phyloP scores from a whole-genome alignment of 306 rosid species.

The Dalbergia cochinchinensis region DNA sequence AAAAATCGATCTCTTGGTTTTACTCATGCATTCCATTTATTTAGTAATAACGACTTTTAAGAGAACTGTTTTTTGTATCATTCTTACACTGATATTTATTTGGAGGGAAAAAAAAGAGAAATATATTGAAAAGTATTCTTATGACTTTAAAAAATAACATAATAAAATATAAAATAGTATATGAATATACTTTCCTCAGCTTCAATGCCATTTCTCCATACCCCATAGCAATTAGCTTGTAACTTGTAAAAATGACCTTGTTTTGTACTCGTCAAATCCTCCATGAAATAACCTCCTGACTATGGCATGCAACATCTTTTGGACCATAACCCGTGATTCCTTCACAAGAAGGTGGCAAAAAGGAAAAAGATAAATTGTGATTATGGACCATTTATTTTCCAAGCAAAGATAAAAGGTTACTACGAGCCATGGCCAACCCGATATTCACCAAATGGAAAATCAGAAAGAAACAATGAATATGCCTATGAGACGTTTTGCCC shows the following conservation, averaged over 20 bases:
- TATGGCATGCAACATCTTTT: not conserved
- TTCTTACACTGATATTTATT: too few relatives aligned
- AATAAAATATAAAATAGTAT: not conserved
- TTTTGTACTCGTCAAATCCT: not conserved
- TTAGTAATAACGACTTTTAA: too few relatives aligned
- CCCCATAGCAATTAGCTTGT: not conserved
- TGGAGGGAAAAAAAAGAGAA: too few relatives aligned
- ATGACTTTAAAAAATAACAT: too few relatives aligned
- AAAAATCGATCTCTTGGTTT: not conserved
- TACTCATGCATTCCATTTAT: not conserved
- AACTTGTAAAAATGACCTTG: not conserved
- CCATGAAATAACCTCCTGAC: not conserved
- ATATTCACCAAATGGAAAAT: not conserved
- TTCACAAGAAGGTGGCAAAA: not conserved
- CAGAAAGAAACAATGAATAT: not conserved
- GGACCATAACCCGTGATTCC: constrained; percentile 35
- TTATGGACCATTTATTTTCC: constrained; percentile 20
- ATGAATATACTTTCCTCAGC: not conserved
- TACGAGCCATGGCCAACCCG: constrained; percentile 1
- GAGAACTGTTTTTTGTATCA: too few relatives aligned
- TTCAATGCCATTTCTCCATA: not conserved
- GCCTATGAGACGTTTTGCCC: not conserved
- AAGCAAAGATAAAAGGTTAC: not conserved
- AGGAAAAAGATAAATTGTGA: constrained; percentile 2
- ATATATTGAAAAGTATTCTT: too few relatives aligned